Evolutionary conservation across 2,329 filamentous ascomycete genomes (phyloP), one percentile per base, ranked within the genome.

Genomic region (Ceratocystis alfenasii): DNA sequence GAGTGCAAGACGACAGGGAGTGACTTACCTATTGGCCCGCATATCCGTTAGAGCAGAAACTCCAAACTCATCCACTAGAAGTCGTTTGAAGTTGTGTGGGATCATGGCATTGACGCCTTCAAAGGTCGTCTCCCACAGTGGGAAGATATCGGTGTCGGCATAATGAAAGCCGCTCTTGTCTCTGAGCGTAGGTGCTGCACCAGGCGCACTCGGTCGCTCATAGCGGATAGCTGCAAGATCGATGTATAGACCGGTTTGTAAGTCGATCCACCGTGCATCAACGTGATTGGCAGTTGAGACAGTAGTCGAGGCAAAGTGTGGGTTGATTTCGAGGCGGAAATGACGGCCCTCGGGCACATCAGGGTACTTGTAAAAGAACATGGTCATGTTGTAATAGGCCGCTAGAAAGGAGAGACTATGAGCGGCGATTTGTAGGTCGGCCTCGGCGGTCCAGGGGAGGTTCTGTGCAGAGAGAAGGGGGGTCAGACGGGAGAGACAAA

Each of bases 381-480:
- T 74, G 30, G 77, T 76, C 78, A 79, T 79, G 75, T 93, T 93
- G 75, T 86, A 81, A 67, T 86, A 81, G 62, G 84, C 78, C 12
- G 82, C 87, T 8, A 93, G 78, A 70, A 83, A 84, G 65, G 79
- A 77, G 66, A 93, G 80, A 57, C 87, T 89, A 28, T 81, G 75
- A 68, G 83, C 83, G 5, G 83, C 83, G 30, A 92, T 82, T 73
- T 91, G 88, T 1, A 88, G 87, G 73, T 92, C 87, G 59, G 90
- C 79, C 72, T 91, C 87, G 74, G 84, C 84, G 73, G 91, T 88
- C 88, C 88, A 90, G 0, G 88, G 87, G 73, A 91, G 81, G 69
- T 88, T 81, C 80, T 87, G 70, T 60, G 48, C 7, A 50, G 12
- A 10, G 45, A 30, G 66, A 28, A 64, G 20, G 2, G n/a, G 45